A percentile compares a stretch with the other conserved stretches of the same genome.
phyloP scores from a whole-genome alignment of 2,329 filamentous ascomycete genomes.

The Waltergamsia citrina region DNA sequence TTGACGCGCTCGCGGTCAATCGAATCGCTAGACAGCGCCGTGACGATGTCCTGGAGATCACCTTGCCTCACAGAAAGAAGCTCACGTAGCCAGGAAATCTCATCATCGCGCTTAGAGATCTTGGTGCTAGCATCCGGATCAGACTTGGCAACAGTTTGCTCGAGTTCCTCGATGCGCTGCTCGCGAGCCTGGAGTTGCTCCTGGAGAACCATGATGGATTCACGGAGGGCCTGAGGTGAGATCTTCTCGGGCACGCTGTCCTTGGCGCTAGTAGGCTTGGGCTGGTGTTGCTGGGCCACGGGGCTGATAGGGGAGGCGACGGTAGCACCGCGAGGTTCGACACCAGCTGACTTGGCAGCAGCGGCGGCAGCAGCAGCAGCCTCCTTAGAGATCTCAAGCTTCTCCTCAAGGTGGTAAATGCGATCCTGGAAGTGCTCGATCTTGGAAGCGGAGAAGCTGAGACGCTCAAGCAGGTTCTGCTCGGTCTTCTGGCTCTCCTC shows the following conservation, averaged over 20 bases:
- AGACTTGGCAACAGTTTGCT: constrained; percentile 56
- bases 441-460: constrained; percentile 77
- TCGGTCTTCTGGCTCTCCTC: constrained; percentile 80
- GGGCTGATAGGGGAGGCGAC: constrained; percentile 5
- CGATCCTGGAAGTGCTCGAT: constrained; percentile 79
- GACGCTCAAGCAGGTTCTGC: constrained; percentile 68
- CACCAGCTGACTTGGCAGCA: constrained; percentile 55
- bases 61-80: constrained; percentile 83
- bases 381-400: constrained; percentile 80
- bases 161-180: constrained; percentile 77
- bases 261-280: constrained; percentile 22
- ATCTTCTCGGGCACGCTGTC: constrained; percentile 68
- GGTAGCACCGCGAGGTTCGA: constrained; percentile 18
- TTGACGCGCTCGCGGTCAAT: constrained; percentile 74
- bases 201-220: constrained; percentile 93
- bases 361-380: constrained; percentile 76
- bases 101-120: constrained; percentile 84
- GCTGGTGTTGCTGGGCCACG: constrained; percentile 13
- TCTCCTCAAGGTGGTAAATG: constrained; percentile 77
- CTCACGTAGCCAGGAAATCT: constrained; percentile 92
- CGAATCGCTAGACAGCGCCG: constrained; percentile 60
- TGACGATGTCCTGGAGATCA: constrained; percentile 87
- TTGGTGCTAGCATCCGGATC: constrained; percentile 74
- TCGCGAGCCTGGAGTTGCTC: constrained; percentile 95
- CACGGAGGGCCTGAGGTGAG: constrained; percentile 86